These are phyloP conservation scores for Murraya koenigii DNA, from an alignment of 345 rosid genomes.

Conservation along the genomic window DNA sequence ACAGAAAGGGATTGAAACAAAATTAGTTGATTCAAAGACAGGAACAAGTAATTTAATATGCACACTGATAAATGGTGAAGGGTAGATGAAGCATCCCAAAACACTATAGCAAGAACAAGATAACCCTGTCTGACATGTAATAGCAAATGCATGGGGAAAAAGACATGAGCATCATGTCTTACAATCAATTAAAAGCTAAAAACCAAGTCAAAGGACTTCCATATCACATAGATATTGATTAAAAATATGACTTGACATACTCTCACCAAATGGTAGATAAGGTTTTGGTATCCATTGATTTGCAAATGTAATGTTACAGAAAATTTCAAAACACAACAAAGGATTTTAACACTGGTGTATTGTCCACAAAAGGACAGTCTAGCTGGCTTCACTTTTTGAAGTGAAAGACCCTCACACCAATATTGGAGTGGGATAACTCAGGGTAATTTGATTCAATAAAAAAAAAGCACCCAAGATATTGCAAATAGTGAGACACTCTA, in stretches of 20 bases:
- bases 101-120: conserved; percentile 6
- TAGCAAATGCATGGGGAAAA: conserved; percentile 2
- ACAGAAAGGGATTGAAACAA: conserved; percentile 16
- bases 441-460: not conserved
- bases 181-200: not conserved
- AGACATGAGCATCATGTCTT: not conserved
- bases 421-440: no score
- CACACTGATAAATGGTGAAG: not conserved
- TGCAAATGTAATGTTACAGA: not conserved
- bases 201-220: not conserved
- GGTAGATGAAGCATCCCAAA: conserved; percentile 1
- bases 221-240: not conserved
- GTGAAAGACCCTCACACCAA: not conserved
- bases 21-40: conserved; percentile 18
- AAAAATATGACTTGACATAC: not conserved
- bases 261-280: not conserved
- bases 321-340: not conserved
- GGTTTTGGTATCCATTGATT: not conserved
- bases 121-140: not conserved
- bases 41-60: conserved; percentile 1
- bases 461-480: not conserved
- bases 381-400: not conserved
- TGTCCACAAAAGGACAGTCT: not conserved
- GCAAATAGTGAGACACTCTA: not conserved
- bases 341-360: not conserved